phyloP scores from a whole-genome alignment of 2,329 filamentous ascomycete species.

The Aspergillus hortae region DNA sequence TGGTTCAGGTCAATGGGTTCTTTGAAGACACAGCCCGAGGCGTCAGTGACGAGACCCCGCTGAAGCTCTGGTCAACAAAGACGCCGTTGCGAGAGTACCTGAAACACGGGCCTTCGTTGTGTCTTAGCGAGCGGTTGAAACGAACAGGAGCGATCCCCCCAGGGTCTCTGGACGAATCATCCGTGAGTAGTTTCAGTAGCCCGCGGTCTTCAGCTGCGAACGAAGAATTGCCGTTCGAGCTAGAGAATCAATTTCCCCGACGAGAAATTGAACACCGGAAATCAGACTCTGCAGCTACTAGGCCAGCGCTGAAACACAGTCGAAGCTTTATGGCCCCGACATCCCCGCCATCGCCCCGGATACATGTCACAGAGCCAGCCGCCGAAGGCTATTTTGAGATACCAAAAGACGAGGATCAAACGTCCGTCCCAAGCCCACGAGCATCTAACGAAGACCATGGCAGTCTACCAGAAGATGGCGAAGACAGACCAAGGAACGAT shows the following conservation, averaged over 20 bases:
- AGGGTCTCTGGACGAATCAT: slow-evolving; percentile 25
- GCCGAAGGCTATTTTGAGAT: slow-evolving; percentile 18
- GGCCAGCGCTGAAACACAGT: slow-evolving; percentile 19
- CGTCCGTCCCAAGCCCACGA: background rate
- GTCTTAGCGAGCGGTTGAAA: slow-evolving; percentile 52
- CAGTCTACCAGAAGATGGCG: background rate
- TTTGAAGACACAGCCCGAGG: slow-evolving; percentile 59
- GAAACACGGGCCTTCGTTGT: slow-evolving; percentile 53
- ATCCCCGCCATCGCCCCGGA: slow-evolving; percentile 18
- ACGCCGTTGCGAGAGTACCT: slow-evolving; percentile 48
- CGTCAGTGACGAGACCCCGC: slow-evolving; percentile 41
- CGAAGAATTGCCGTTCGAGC: background rate
- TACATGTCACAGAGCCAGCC: slow-evolving; percentile 27
- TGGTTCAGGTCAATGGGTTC: slow-evolving; percentile 58
- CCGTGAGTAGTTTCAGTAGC: slow-evolving; percentile 29
- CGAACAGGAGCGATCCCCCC: slow-evolving; percentile 18
- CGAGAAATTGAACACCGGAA: background rate
- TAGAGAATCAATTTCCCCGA: no score
- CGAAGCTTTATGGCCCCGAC: slow-evolving; percentile 20
- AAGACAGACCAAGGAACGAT: slow-evolving; percentile 2
- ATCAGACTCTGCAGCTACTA: slow-evolving; percentile 9
- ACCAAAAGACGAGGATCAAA: slow-evolving; percentile 6
- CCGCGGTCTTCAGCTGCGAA: slow-evolving; percentile 18
- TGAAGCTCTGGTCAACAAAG: slow-evolving; percentile 31
- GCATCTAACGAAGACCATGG: background rate